phyloP scores from a whole-genome alignment of 306 rosid species.

The barrel medic (Medicago truncatula) region MtrunA17r5.0-ANR NC_053049.1:8402501-8403000 shows the following conservation, averaged over 20 bases:
- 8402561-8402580: constrained; percentile 21
- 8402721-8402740: not conserved
- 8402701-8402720: not conserved
- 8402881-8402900: too few species aligned
- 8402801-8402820: too few species aligned
- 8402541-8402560: constrained; percentile 3
- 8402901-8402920: too few species aligned
- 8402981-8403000: too few species aligned
- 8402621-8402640: constrained; percentile 27
- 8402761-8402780: not conserved
- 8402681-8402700: constrained; percentile 10
- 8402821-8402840: not conserved
- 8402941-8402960: too few species aligned
- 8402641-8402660: constrained; percentile 37
- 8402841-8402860: not conserved
- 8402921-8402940: too few species aligned
- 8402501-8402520: constrained; percentile 7
- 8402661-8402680: constrained; percentile 2
- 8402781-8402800: constrained; percentile 8
- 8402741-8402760: not conserved
- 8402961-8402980: too few species aligned
- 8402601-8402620: not conserved
- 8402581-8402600: too few species aligned
- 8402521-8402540: not conserved
- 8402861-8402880: too few species aligned